These are phyloP conservation scores for Caloboletus firmus DNA, from an alignment of 1,284 basidiomycete genomes.

Conservation along the genomic window DNA sequence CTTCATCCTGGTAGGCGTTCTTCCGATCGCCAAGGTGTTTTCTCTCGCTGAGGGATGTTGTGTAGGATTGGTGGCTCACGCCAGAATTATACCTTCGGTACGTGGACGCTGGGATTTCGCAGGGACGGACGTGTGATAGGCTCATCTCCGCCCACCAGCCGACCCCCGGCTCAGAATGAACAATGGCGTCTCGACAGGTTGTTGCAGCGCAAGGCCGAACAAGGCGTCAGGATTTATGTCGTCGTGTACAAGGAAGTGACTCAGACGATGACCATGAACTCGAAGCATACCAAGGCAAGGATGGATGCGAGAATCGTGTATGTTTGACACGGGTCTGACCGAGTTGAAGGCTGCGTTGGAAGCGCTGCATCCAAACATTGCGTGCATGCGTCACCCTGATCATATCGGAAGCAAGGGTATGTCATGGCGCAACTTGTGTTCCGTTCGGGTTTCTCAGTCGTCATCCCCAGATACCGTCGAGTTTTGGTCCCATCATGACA, in stretches of 20 bases:
- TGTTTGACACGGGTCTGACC: background rate
- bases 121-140: background rate
- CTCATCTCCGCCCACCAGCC: slow-evolving; percentile 40
- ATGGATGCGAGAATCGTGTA: background rate
- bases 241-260: slow-evolving; percentile 91
- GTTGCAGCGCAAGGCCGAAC: slow-evolving; percentile 81
- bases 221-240: slow-evolving; percentile 88
- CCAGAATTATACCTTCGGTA: slow-evolving; percentile 83
- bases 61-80: slow-evolving; percentile 87
- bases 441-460: background rate
- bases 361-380: slow-evolving; percentile 82
- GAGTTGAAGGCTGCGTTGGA: slow-evolving; percentile 66
- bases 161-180: slow-evolving; percentile 79
- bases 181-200: slow-evolving; percentile 87
- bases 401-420: slow-evolving; percentile 80
- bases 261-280: slow-evolving; percentile 86
- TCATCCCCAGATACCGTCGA: slow-evolving; percentile 59
- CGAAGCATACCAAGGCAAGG: slow-evolving; percentile 77
- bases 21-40: background rate
- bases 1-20: slow-evolving; percentile 64
- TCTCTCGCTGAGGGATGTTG: slow-evolving; percentile 6
- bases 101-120: background rate
- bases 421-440: background rate
- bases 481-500: slow-evolving; percentile 87
- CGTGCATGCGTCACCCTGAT: slow-evolving; percentile 85